Conservation (phyloP, 139 green algal genomes). For the Pseudopediastrum boryanum region DNA sequence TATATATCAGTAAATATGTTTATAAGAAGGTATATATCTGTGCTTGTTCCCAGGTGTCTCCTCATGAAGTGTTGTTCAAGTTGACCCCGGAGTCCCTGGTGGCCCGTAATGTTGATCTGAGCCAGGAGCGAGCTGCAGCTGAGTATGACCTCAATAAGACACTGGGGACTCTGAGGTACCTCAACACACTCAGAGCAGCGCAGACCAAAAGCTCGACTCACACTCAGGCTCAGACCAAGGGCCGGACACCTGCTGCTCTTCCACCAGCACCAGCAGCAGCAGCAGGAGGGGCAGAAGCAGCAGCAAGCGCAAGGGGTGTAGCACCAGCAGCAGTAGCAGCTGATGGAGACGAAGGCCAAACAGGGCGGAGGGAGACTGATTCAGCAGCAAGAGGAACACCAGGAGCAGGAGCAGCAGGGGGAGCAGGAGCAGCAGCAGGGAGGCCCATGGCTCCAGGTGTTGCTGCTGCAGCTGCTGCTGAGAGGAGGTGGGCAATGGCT, state of each 20-base stretch:
- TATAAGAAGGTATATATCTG: too few species aligned
- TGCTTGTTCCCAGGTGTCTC: slow-evolving; percentile 42
- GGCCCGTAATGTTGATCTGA: slow-evolving; percentile 59
- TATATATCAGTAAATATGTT: too few species aligned
- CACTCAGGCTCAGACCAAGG: too few species aligned
- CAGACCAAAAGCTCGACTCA: not conserved
- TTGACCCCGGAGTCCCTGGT: slow-evolving; percentile 39
- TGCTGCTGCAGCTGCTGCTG: not conserved
- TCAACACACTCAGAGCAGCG: slow-evolving; percentile 53
- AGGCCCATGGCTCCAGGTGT: not conserved
- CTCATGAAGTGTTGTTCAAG: slow-evolving; percentile 68
- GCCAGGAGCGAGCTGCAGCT: slow-evolving; percentile 58
- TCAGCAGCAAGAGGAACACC: not conserved
- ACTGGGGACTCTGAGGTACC: slow-evolving; percentile 81
- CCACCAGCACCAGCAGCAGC: too few species aligned
- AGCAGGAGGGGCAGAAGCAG: slow-evolving; percentile 2
- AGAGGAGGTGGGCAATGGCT: not conserved
- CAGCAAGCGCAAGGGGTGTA: slow-evolving; percentile 1
- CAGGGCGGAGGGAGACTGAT: not conserved
- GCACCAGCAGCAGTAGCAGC: slow-evolving; percentile 6
- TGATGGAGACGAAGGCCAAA: not conserved
- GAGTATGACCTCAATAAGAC: slow-evolving; percentile 61
- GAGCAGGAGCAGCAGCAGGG: slow-evolving; percentile 1
- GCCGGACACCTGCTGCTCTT: too few species aligned
- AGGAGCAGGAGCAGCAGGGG: not conserved